A percentile compares a stretch with the other conserved stretches of the same genome.
These are phyloP conservation scores for Rhodotorula kratochvilovae DNA, from an alignment of 768 basidiomycete genomes.

Conservation along the genomic window DNA sequence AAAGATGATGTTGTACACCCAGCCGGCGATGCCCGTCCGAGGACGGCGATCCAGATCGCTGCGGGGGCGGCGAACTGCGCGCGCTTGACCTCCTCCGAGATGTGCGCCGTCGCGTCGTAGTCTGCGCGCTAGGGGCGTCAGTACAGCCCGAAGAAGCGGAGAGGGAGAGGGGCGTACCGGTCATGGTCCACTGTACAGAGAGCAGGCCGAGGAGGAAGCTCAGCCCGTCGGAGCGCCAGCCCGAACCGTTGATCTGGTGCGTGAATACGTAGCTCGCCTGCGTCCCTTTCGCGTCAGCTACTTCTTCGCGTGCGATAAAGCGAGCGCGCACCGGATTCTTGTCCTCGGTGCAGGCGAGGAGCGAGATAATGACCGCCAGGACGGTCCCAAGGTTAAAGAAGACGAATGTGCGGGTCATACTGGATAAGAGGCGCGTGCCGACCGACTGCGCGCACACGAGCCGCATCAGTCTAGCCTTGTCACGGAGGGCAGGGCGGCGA, in stretches of 20 bases:
- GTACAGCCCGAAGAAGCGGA: no score
- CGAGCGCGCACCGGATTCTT: constrained; percentile 19
- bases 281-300: not conserved
- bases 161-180: constrained; percentile 36
- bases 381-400: constrained; percentile 83
- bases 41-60: constrained; percentile 50
- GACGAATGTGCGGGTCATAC: constrained; percentile 66
- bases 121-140: constrained; percentile 20
- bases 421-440: constrained; percentile 62
- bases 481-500: no score
- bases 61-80: constrained; percentile 50
- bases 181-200: constrained; percentile 56
- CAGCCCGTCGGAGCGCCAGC: constrained; percentile 70
- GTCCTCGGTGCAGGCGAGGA: constrained; percentile 64
- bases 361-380: constrained; percentile 74
- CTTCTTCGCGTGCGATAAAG: no score
- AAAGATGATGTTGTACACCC: constrained; percentile 72
- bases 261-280: constrained; percentile 71
- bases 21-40: constrained; percentile 47
- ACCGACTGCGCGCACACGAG: constrained; percentile 5
- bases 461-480: no score
- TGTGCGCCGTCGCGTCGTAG: constrained; percentile 49
- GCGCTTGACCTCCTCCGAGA: constrained; percentile 49
- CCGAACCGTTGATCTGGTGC: constrained; percentile 68
- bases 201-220: constrained; percentile 79